Evolutionary conservation across 768 basidiomycete genomes (phyloP).

Genomic region (Agrocybe praecox): DNA sequence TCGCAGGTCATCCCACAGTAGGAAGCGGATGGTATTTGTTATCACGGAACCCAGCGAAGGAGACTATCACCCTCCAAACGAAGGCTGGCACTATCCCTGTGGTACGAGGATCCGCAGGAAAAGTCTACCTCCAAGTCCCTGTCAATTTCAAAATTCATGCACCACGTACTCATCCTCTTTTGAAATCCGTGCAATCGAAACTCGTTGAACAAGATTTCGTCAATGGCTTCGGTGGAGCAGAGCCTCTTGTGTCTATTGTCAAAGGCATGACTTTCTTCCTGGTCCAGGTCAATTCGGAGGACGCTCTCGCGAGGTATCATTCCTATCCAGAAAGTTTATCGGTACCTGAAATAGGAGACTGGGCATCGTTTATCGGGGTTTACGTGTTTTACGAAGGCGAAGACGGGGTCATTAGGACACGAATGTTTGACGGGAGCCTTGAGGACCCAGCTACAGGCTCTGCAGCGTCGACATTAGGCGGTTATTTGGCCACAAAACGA

Average conservation of each 20-base stretch:
- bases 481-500: slow-evolving; percentile 37
- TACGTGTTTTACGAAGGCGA: slow-evolving; percentile 37
- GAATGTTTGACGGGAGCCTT: slow-evolving; percentile 41
- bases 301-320: slow-evolving; percentile 35
- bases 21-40: slow-evolving; percentile 46
- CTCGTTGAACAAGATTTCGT: slow-evolving; percentile 35
- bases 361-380: slow-evolving; percentile 36
- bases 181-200: slow-evolving; percentile 30
- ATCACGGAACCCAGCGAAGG: slow-evolving; percentile 17
- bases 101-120: slow-evolving; percentile 18
- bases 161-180: slow-evolving; percentile 21
- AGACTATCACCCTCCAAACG: slow-evolving; percentile 32
- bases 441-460: slow-evolving; percentile 52
- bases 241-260: slow-evolving; percentile 44
- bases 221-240: slow-evolving; percentile 33
- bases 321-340: slow-evolving; percentile 24
- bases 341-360: slow-evolving; percentile 37
- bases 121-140: slow-evolving; percentile 39
- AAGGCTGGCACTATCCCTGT: slow-evolving; percentile 47
- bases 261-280: slow-evolving; percentile 50
- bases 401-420: slow-evolving; percentile 36
- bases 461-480: slow-evolving; percentile 44
- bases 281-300: slow-evolving; percentile 36
- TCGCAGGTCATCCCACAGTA: slow-evolving; percentile 48
- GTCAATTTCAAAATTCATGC: slow-evolving; percentile 43